Evolutionary conservation across 2,329 filamentous ascomycete genomes (phyloP).

Genomic region (Pyricularia sp.): DNA sequence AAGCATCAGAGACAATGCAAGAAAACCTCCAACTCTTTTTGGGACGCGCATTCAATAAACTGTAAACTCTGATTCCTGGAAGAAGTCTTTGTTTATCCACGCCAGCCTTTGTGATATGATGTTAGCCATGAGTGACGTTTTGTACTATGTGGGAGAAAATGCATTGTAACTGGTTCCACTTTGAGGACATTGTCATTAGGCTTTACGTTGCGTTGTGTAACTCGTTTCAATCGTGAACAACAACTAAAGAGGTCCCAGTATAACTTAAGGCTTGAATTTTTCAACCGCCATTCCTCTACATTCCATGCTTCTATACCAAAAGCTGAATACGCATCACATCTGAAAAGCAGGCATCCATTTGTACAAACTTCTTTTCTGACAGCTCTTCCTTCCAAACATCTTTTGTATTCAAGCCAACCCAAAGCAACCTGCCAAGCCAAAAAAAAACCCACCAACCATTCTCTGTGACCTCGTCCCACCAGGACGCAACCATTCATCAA

Average conservation of each 20-base stretch:
- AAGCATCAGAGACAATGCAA: background rate
- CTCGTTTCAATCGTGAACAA: background rate
- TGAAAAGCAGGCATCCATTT: background rate
- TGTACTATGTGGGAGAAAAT: background rate
- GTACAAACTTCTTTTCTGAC: background rate
- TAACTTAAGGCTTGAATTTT: background rate
- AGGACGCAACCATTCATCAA: too few relatives aligned
- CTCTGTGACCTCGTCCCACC: too few relatives aligned
- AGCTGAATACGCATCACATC: background rate
- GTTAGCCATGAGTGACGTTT: background rate
- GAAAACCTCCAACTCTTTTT: background rate
- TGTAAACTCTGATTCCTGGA: background rate
- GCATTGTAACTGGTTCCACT: background rate
- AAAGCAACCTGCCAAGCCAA: background rate
- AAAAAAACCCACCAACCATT: background rate
- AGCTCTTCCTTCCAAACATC: background rate
- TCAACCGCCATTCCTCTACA: background rate
- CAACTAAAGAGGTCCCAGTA: background rate
- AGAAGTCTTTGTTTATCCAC: background rate
- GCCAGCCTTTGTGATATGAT: background rate
- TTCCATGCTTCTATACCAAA: background rate
- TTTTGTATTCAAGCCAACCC: background rate
- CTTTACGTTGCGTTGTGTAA: background rate
- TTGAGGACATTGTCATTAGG: background rate
- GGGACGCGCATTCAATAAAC: too few relatives aligned